A percentile compares a stretch with the other conserved stretches of the same genome.
Conservation (phyloP, 169 alveolate genomes). For the Plasmodium inui region DNA sequence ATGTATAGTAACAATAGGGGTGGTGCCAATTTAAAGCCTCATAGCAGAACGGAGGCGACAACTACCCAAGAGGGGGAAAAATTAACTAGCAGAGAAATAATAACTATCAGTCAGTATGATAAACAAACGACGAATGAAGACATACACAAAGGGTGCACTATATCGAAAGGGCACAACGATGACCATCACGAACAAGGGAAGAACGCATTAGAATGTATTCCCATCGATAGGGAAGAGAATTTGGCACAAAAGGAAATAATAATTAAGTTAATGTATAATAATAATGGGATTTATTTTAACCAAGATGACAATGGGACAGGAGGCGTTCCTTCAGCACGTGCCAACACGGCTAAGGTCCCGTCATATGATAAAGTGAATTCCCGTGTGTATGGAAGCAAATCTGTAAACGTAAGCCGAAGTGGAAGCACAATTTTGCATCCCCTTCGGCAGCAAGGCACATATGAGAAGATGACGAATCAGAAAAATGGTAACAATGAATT, state of each 20-base stretch:
- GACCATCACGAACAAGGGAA: not conserved
- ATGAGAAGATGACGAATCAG: not conserved
- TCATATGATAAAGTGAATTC: not conserved
- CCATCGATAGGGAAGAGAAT: not conserved
- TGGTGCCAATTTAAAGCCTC: not conserved
- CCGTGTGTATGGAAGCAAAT: not conserved
- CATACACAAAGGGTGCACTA: slow-evolving; percentile 20
- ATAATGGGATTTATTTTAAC: slow-evolving; percentile 61
- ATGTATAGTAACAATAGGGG: slow-evolving; percentile 6
- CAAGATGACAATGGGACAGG: slow-evolving; percentile 14
- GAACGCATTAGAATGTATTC: not conserved
- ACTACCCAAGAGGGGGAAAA: not conserved
- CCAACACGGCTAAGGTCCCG: not conserved
- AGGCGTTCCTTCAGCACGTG: not conserved
- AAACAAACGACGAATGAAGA: not conserved
- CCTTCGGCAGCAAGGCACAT: not conserved
- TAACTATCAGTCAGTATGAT: not conserved
- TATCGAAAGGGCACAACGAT: slow-evolving; percentile 12
- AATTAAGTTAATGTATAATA: slow-evolving; percentile 60
- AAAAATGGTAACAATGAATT: not conserved
- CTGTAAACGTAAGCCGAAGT: not conserved
- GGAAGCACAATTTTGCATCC: not conserved
- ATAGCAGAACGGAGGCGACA: not conserved
- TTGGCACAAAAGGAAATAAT: slow-evolving; percentile 32
- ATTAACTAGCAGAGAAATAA: not conserved